A percentile compares a stretch with the other conserved stretches of the same genome.
phyloP scores from a whole-genome alignment of 768 basidiomycete genomes.

The Rhodocollybia butyracea region DNA sequence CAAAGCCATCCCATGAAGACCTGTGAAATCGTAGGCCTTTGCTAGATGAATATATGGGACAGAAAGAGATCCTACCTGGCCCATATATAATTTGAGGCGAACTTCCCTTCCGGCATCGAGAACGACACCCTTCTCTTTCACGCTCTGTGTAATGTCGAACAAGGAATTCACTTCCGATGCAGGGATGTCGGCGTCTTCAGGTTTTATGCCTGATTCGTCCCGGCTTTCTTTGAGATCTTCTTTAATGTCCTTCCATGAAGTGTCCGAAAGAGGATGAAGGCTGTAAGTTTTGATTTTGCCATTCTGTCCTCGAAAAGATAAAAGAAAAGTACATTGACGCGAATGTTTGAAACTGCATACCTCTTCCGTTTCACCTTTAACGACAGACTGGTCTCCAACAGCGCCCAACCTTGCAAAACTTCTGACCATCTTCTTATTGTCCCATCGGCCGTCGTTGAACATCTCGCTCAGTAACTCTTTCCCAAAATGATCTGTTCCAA shows the following conservation, averaged over 20 bases:
- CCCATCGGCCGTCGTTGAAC: slow-evolving; percentile 61
- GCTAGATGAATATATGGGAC: background rate
- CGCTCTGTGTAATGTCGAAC: slow-evolving; percentile 32
- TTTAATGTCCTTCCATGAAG: slow-evolving; percentile 39
- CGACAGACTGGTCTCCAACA: slow-evolving; percentile 25
- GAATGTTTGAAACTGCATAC: slow-evolving; percentile 16
- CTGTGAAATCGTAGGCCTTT: slow-evolving; percentile 25
- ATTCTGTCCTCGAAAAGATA: slow-evolving; percentile 24
- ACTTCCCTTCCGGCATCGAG: slow-evolving; percentile 68
- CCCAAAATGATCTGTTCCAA: slow-evolving; percentile 31
- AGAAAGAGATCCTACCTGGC: slow-evolving; percentile 43
- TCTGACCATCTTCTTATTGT: slow-evolving; percentile 73
- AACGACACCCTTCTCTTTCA: slow-evolving; percentile 41
- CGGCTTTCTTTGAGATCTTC: slow-evolving; percentile 27
- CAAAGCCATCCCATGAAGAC: slow-evolving; percentile 84
- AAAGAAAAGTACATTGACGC: slow-evolving; percentile 1
- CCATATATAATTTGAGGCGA: slow-evolving; percentile 68
- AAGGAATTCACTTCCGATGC: slow-evolving; percentile 42
- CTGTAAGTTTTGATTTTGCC: slow-evolving; percentile 40
- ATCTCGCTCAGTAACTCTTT: slow-evolving; percentile 35
- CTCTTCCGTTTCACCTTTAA: slow-evolving; percentile 30
- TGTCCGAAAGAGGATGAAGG: slow-evolving; percentile 43
- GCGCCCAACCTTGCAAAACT: slow-evolving; percentile 65
- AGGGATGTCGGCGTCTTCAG: slow-evolving; percentile 24
- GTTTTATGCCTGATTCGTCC: slow-evolving; percentile 1